These are phyloP conservation scores for Phaffia tasmanica DNA, from an alignment of 768 basidiomycete species.

Conservation along the genomic window DNA sequence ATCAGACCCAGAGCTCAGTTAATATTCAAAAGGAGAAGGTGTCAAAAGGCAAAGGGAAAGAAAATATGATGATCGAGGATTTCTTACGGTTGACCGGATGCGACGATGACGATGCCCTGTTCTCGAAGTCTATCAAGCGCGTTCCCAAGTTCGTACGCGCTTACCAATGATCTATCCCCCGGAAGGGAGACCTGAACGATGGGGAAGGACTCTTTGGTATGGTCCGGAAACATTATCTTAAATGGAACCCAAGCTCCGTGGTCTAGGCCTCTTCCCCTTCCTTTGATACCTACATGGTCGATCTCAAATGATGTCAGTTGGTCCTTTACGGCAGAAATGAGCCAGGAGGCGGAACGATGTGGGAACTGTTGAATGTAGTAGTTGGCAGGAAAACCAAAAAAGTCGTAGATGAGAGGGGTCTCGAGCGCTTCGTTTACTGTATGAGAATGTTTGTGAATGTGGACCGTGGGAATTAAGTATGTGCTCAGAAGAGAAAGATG, in stretches of 20 bases:
- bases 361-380: conserved; percentile 19
- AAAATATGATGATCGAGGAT: background rate
- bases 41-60: background rate
- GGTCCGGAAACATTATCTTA: conserved; percentile 19
- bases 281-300: background rate
- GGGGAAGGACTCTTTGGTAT: background rate
- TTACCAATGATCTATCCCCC: background rate
- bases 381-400: conserved; percentile 15
- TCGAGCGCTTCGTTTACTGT: conserved; percentile 8
- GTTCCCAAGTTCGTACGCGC: conserved; percentile 11
- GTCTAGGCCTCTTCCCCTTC: conserved; percentile 14
- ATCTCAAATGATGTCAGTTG: background rate
- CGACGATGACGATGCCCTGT: conserved; percentile 10
- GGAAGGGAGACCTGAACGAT: conserved; percentile 23
- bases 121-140: conserved; percentile 18
- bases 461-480: background rate
- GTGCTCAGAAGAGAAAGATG: background rate
- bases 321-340: background rate
- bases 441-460: background rate
- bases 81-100: conserved; percentile 8
- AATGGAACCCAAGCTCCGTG: conserved; percentile 21
- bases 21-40: background rate
- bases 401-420: conserved; percentile 22
- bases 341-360: background rate
- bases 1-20: too few relatives aligned